These are phyloP conservation scores for Diaporthe citrichinensis DNA, from an alignment of 2,329 filamentous ascomycete genomes.

Conservation along the genomic window DNA sequence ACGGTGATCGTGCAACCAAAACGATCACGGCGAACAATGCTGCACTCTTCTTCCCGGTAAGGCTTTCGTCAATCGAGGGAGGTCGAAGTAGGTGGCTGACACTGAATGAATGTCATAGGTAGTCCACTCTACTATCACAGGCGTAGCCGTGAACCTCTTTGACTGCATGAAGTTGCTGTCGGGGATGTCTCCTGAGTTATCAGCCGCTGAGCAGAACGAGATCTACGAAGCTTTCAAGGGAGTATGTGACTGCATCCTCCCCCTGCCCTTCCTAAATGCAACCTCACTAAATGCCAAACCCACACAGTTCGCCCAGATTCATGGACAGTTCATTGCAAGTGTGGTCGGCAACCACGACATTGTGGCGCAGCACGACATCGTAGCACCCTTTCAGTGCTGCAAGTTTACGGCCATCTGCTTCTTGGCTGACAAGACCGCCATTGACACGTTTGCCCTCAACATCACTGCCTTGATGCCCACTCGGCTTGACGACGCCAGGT, in stretches of 20 bases:
- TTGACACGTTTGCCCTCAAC: neutral
- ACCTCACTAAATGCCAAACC: neutral
- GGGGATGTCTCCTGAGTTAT: neutral
- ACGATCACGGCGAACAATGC: neutral
- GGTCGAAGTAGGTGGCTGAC: neutral
- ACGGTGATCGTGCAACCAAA: neutral
- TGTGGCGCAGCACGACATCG: neutral
- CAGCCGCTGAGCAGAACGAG: neutral
- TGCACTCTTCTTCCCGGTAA: neutral
- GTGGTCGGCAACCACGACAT: neutral
- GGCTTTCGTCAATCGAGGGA: neutral
- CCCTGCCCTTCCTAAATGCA: neutral
- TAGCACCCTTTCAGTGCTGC: neutral
- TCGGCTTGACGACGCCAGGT: neutral
- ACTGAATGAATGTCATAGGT: neutral
- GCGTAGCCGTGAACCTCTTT: neutral
- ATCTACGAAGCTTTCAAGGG: neutral
- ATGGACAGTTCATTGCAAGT: neutral
- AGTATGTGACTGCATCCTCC: neutral
- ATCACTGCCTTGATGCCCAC: neutral
- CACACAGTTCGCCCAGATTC: neutral
- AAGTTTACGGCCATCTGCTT: too few species aligned
- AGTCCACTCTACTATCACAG: neutral
- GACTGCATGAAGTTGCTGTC: neutral
- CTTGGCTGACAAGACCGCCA: neutral